phyloP scores from a whole-genome alignment of 2,329 filamentous ascomycete genomes.

The Chaetomium sp. region DNA sequence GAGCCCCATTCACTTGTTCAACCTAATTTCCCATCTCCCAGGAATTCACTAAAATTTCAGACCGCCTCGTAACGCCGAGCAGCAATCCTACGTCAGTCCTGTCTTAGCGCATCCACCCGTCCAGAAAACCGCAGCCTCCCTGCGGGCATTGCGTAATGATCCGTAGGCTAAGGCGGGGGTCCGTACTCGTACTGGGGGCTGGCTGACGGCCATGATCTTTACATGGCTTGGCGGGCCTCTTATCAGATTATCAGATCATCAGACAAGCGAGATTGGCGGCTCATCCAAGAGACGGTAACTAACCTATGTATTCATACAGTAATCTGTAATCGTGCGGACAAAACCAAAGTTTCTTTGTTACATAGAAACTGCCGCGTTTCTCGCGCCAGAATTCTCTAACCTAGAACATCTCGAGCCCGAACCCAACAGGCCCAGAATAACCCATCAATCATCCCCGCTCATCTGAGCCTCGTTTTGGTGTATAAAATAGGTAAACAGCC shows the following conservation, averaged over 20 bases:
- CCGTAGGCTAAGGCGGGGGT: not conserved
- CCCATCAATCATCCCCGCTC: not conserved
- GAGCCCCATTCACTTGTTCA: no score
- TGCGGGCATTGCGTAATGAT: conserved; percentile 27
- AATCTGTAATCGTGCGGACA: not conserved
- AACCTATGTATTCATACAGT: not conserved
- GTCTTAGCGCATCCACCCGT: not conserved
- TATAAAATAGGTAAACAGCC: not conserved
- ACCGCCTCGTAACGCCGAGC: conserved; percentile 25
- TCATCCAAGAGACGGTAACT: no score
- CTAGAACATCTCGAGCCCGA: not conserved
- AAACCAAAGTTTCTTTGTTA: not conserved
- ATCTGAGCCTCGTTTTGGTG: conserved; percentile 1
- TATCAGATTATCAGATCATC: conserved; percentile 21
- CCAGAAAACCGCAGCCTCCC: no score
- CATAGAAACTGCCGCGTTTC: not conserved
- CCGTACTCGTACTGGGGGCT: not conserved
- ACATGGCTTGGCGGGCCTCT: not conserved
- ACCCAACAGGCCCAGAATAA: not conserved
- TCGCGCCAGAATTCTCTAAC: not conserved
- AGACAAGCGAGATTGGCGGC: not conserved
- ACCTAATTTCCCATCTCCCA: no score
- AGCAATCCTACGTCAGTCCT: not conserved
- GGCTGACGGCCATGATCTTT: not conserved
- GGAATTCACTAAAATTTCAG: no score